phyloP scores from a whole-genome alignment of 1,284 basidiomycete species.

The Caloboletus inedulis region DNA sequence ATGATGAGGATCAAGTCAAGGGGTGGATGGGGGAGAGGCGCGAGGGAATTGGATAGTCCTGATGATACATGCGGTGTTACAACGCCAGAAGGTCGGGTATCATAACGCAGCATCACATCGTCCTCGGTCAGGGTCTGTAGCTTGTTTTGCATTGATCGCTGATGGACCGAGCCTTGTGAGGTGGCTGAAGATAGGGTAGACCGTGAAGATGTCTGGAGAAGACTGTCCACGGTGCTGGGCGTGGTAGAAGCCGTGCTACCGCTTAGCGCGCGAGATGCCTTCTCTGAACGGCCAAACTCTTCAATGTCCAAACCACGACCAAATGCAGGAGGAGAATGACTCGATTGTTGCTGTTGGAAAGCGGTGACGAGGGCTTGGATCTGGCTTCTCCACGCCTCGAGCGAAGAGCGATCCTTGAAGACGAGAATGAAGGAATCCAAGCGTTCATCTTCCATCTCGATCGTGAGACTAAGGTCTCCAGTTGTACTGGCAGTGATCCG shows the following conservation, averaged over 20 bases:
- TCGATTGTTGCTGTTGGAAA: conserved; percentile 47
- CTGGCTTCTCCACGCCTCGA: conserved; percentile 84
- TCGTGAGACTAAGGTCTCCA: conserved; percentile 85
- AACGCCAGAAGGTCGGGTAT: conserved; percentile 44
- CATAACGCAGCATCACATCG: conserved; percentile 58
- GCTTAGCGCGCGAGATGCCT: conserved; percentile 74
- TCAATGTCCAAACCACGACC: conserved; percentile 56
- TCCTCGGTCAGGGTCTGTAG: conserved; percentile 68
- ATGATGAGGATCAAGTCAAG: conserved; percentile 91
- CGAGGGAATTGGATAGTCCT: conserved; percentile 73
- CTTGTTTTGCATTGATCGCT: conserved; percentile 43
- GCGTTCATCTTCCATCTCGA: conserved; percentile 92
- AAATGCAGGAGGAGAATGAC: conserved; percentile 34
- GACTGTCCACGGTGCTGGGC: conserved; percentile 65
- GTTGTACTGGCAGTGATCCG: conserved; percentile 76
- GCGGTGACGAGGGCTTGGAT: conserved; percentile 71
- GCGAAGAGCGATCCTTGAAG: conserved; percentile 85
- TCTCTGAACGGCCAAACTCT: conserved; percentile 72
- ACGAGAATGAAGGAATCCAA: conserved; percentile 92
- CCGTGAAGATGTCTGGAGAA: conserved; percentile 62
- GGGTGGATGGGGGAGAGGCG: conserved; percentile 80
- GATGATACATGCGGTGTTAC: conserved; percentile 75
- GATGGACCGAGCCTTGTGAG: conserved; percentile 55
- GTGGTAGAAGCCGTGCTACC: conserved; percentile 66
- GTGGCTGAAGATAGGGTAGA: conserved; percentile 69